Evolutionary conservation across 441 rosid species (phyloP), one percentile per base, ranked within the genome.

Genomic region (Euphorbia schlechtendalii): DNA sequence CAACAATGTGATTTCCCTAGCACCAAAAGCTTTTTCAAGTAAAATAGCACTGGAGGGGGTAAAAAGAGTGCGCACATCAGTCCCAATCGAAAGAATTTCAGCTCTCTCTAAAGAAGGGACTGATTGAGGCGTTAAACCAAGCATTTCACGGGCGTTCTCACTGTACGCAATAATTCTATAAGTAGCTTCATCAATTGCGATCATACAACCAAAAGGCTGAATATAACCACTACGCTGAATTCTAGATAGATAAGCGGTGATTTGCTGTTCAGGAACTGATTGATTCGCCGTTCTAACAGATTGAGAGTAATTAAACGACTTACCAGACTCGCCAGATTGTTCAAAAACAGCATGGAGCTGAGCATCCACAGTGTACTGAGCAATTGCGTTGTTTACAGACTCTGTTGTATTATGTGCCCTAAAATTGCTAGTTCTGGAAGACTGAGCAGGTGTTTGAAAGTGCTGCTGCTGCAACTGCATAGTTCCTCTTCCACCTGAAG

Each of bases 341-440:
- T 93, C 99, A 61, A 88, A 93, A 15, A 84, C 96, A 18, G 97
- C 99, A 41, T 90, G 97, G 40, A 93, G 93, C 13, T 86, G 89
- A 0, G 99, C 99, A 62, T 93, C 99, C n/a, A 82, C 89, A 0
- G 97, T 93, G 88, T 90, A 93, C 80, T 93, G 99, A 25, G 88
- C 96, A 65, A 90, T 83, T 46, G 97, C 96, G 81, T 88, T 93
- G 81, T 84, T 92, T 34, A 83, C 62, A 24, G 92, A 84, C 21
- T 81, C 81, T 0, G 84, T 27, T 27, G 30, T 69, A 61, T 73
- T 60, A 17, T 55, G 77, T 0, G 67, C 67, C 59, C 80, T 76
- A 56, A 76, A 49, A 58, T 81, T 78, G 71, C 79, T 73, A 3
- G 82, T 79, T 8, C 80, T 78, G 0, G 91, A 89, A 5, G 89